A percentile compares a stretch with the other conserved stretches of the same genome.
Conservation (phyloP, 441 rosid genomes). For the Lepidium campestre region DNA sequence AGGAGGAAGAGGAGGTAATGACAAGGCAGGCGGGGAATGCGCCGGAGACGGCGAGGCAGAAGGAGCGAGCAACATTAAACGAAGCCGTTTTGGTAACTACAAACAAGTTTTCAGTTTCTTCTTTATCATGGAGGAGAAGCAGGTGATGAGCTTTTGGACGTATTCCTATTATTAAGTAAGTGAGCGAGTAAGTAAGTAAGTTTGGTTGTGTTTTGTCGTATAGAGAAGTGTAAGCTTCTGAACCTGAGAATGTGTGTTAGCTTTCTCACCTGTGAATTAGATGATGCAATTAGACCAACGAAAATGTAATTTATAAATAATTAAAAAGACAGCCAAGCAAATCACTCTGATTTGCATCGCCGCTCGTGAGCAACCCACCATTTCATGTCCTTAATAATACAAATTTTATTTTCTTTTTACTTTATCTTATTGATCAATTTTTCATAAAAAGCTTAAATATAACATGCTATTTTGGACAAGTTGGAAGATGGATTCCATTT, state of each 20-base stretch:
- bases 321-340: conserved; percentile 10
- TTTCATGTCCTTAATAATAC: background rate
- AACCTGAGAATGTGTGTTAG: conserved; percentile 17
- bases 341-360: conserved; percentile 9
- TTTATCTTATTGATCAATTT: background rate
- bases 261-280: background rate
- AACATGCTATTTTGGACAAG: background rate
- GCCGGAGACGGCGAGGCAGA: conserved; percentile 27
- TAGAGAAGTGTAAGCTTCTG: conserved; percentile 24
- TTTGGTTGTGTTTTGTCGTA: conserved; percentile 29
- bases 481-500: conserved; percentile 10
- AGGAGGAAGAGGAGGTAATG: conserved; percentile 5
- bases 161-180: no score
- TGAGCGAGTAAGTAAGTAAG: no score
- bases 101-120: background rate
- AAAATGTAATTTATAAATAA: no score
- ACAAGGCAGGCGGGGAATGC: conserved; percentile 11
- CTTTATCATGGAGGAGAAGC: background rate
- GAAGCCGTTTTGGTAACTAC: background rate
- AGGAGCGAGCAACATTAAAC: conserved; percentile 23
- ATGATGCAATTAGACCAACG: no score
- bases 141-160: conserved; percentile 11
- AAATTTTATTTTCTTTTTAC: background rate
- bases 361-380: conserved; percentile 19
- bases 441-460: no score